Percentiles rank a stretch among this genome's conserved stretches.
Evolutionary conservation across 1,139 yeast species (phyloP).

Genomic region (Cylindricascospora bacillispora): DNA sequence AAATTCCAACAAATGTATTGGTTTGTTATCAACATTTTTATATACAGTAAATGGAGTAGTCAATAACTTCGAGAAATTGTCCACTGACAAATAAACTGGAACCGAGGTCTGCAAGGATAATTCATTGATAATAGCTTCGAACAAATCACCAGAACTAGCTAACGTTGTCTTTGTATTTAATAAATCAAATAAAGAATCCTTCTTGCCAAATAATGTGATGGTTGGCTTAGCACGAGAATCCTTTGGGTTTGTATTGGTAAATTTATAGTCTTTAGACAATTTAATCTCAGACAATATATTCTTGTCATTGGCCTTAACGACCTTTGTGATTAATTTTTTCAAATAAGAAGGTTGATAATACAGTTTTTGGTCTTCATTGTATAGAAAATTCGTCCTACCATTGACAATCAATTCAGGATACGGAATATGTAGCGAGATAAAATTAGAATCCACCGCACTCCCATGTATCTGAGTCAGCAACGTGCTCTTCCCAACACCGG

Average conservation of each 20-base stretch:
- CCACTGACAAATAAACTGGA: constrained; percentile 64
- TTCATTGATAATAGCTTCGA: constrained; percentile 45
- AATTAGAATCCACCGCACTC: constrained; percentile 35
- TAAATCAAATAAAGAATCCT: constrained; percentile 35
- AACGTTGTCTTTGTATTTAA: constrained; percentile 27
- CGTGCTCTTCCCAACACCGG: constrained; percentile 75
- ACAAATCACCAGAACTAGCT: constrained; percentile 30
- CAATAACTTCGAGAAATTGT: constrained; percentile 57
- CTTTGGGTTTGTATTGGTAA: constrained; percentile 18
- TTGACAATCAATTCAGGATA: constrained; percentile 49
- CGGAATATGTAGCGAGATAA: constrained; percentile 54
- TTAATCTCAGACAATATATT: constrained; percentile 37
- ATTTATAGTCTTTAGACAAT: constrained; percentile 35
- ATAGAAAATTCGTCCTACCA: constrained; percentile 60
- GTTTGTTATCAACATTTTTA: constrained; percentile 43
- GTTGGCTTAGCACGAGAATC: constrained; percentile 9
- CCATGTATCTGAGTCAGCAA: constrained; percentile 64
- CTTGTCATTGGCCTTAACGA: constrained; percentile 42
- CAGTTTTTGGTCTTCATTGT: constrained; percentile 35
- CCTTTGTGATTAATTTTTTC: constrained; percentile 45
- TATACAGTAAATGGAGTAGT: constrained; percentile 48
- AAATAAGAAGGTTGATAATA: constrained; percentile 78
- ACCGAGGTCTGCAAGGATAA: constrained; percentile 29
- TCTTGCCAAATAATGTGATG: constrained; percentile 18
- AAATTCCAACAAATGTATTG: constrained; percentile 49